phyloP scores from a whole-genome alignment of 1,139 yeast genomes.

The Blastobotrys arbuscula region DNA sequence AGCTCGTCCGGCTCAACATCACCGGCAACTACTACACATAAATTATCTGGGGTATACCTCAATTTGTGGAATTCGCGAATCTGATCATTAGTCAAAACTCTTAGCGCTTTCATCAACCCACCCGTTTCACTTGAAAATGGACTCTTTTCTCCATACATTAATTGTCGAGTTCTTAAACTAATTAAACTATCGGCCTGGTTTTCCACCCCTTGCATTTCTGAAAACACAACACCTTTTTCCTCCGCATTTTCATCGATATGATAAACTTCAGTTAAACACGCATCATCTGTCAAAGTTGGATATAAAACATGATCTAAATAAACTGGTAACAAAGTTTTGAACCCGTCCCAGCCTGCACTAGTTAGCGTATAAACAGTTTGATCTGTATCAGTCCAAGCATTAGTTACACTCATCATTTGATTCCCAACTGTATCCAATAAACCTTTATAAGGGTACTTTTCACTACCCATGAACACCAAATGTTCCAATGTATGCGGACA shows the following conservation, averaged over 20 bases:
- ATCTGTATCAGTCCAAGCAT: slow-evolving; percentile 97
- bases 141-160: slow-evolving; percentile 53
- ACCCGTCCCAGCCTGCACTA: slow-evolving; percentile 97
- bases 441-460: slow-evolving; percentile 87
- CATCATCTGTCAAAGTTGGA: slow-evolving; percentile 86
- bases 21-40: slow-evolving; percentile 80
- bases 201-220: slow-evolving; percentile 96
- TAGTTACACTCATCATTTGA: slow-evolving; percentile 77
- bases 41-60: slow-evolving; percentile 76
- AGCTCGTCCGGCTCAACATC: slow-evolving; percentile 72
- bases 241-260: slow-evolving; percentile 87
- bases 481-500: slow-evolving; percentile 96
- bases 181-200: slow-evolving; percentile 70
- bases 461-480: slow-evolving; percentile 89
- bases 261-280: slow-evolving; percentile 90
- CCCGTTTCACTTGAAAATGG: slow-evolving; percentile 95
- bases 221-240: slow-evolving; percentile 94
- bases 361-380: slow-evolving; percentile 90
- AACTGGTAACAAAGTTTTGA: slow-evolving; percentile 73
- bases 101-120: slow-evolving; percentile 72
- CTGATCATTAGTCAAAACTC: slow-evolving; percentile 64
- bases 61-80: slow-evolving; percentile 68
- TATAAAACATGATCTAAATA: slow-evolving; percentile 81
- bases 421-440: slow-evolving; percentile 82
- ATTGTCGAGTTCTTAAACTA: slow-evolving; percentile 56